Conservation (phyloP, 148 eudicot species). For the Rhododendron ovatum region DNA sequence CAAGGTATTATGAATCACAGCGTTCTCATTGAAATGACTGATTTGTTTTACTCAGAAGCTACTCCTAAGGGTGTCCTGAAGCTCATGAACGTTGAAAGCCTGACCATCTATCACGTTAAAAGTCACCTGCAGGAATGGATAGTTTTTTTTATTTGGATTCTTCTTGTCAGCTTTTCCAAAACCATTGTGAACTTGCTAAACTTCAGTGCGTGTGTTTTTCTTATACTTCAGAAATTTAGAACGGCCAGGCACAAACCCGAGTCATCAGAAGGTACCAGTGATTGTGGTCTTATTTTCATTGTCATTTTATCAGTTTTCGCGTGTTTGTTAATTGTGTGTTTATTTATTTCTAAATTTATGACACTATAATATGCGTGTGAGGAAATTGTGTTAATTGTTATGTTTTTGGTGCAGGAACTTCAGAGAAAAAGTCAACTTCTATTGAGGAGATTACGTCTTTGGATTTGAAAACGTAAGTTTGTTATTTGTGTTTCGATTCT, state of each 20-base stretch:
- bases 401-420: constrained; percentile 42
- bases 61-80: constrained; percentile 77
- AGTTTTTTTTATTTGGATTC: constrained; percentile 5
- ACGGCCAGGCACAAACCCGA: constrained; percentile 86
- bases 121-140: constrained; percentile 73
- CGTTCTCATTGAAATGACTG: constrained; percentile 1
- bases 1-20: not conserved
- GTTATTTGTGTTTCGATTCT: not conserved
- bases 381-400: not conserved
- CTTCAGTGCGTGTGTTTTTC: constrained; percentile 1
- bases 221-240: constrained; percentile 68
- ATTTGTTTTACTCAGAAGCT: constrained; percentile 43
- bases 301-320: not conserved
- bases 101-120: constrained; percentile 79
- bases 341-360: not conserved
- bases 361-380: not conserved
- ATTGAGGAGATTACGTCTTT: constrained; percentile 47
- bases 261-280: constrained; percentile 55
- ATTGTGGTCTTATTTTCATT: not conserved
- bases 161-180: not conserved
- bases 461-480: constrained; percentile 75
- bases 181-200: not conserved
- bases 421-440: constrained; percentile 43
- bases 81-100: constrained; percentile 69
- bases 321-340: not conserved